Percentiles rank a stretch among this genome's conserved stretches.
phyloP scores from a whole-genome alignment of 805 yeast species.

The Teunomyces lycoperdinae region DNA sequence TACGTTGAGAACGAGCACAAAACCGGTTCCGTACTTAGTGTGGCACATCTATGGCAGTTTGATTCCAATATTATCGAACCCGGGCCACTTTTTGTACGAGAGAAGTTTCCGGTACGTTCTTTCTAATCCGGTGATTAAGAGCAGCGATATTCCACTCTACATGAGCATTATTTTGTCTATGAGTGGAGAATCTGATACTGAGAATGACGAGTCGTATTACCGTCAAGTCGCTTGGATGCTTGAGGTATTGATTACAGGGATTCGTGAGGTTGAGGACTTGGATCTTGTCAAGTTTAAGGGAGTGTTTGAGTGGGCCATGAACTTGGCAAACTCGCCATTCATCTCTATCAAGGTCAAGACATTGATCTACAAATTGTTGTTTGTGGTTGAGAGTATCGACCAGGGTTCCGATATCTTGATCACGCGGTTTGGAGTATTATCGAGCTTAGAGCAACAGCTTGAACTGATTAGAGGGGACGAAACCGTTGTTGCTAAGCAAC shows the following conservation, averaged over 20 bases:
- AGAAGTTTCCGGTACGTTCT: slow-evolving; percentile 65
- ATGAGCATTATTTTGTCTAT: slow-evolving; percentile 30
- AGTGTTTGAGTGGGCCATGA: slow-evolving; percentile 66
- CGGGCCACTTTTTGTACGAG: slow-evolving; percentile 74
- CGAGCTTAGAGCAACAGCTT: slow-evolving; percentile 19
- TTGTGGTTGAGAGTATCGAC: slow-evolving; percentile 49
- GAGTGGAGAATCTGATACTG: slow-evolving; percentile 24
- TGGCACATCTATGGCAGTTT: slow-evolving; percentile 56
- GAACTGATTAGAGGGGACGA: slow-evolving; percentile 5
- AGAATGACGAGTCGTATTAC: slow-evolving; percentile 49
- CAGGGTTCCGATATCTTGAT: slow-evolving; percentile 58
- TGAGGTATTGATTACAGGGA: slow-evolving; percentile 45
- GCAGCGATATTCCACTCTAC: slow-evolving; percentile 46
- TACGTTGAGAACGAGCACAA: slow-evolving; percentile 24
- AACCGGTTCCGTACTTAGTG: slow-evolving; percentile 43
- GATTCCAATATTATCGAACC: slow-evolving; percentile 57
- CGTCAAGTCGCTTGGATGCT: slow-evolving; percentile 68
- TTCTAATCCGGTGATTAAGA: slow-evolving; percentile 46
- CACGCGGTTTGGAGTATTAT: slow-evolving; percentile 50
- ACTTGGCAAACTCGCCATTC: slow-evolving; percentile 52
- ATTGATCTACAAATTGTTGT: slow-evolving; percentile 41
- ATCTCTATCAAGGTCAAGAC: slow-evolving; percentile 37
- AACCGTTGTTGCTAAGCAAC: slow-evolving; percentile 20
- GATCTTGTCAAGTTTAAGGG: slow-evolving; percentile 49
- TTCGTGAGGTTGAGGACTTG: slow-evolving; percentile 49